Evolutionary conservation across 345 rosid species (phyloP), one percentile per base, ranked within the genome.

Genomic region (Lepidium didymum): DNA sequence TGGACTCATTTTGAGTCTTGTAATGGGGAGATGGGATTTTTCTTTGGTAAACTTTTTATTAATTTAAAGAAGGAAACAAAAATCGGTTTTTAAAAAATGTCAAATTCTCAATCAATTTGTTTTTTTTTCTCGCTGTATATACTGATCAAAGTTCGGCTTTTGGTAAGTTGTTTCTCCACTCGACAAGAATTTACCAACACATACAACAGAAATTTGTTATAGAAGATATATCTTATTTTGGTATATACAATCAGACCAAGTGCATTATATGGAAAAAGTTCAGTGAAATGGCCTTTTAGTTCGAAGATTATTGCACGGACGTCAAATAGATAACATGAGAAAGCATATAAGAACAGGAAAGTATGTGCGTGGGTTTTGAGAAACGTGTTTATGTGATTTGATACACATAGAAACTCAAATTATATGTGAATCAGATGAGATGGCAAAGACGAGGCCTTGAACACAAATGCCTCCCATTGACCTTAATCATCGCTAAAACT

Each of bases 401-500:
- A 45, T 45, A 25, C 9, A 13, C 16, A 35, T 0, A 15, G 19
- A 18, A 18, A 10, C 34, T 21, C 12, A 62, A 1, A 10, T 7
- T 0, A 18, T 43, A 34, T n/a, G 35, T 9, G 10, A 54, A 46
- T 83, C 80, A 94, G 34, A 84, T 70, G 38, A 90, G 92, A 47
- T 89, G 84, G 54, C 99, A 94, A 71, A 94, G 79, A 64, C 99
- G 97, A 58, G 97, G 99, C 76, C 92, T 85, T 5, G 95, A 94
- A 67, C 97, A 90, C 71, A 90, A 79, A 67, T 90, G 91, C 65
- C 92, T 85, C 52, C 99, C 96, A 64, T 94, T 94, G 19, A 85
- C 87, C 63, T 87, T 94, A 34, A 87, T 87, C 65, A 88, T 43
- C 0, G 99, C 97, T 79, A 88, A 68, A 6, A 83, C 86, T 42